phyloP scores from a whole-genome alignment of 2,329 filamentous ascomycete genomes.

The Corynespora cassiicola region DNA sequence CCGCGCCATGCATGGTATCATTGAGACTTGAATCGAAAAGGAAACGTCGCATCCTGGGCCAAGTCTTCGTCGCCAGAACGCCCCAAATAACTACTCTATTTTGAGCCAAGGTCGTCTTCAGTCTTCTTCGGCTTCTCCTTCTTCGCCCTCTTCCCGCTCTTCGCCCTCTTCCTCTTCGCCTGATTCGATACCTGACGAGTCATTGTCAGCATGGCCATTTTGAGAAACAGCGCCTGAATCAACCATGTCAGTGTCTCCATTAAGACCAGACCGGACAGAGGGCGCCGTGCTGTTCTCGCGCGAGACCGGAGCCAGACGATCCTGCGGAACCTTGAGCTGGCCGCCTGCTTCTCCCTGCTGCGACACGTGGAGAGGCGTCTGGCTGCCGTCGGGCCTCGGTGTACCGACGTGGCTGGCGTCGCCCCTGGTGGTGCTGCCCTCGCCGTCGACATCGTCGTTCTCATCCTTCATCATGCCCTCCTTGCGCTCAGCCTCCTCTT shows the following conservation, averaged over 20 bases:
- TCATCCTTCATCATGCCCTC: slow-evolving; percentile 66
- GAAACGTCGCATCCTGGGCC: too few relatives aligned
- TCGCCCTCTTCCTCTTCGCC: slow-evolving; percentile 34
- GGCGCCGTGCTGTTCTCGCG: slow-evolving; percentile 30
- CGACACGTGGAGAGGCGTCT: slow-evolving; percentile 47
- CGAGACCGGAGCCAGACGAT: slow-evolving; percentile 39
- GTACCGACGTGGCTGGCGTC: slow-evolving; percentile 52
- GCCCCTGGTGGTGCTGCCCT: slow-evolving; percentile 45
- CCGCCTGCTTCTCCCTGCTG: slow-evolving; percentile 36
- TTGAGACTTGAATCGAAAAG: too few relatives aligned
- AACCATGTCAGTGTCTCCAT: slow-evolving; percentile 39
- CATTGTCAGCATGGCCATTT: slow-evolving; percentile 32
- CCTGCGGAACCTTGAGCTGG: slow-evolving; percentile 36
- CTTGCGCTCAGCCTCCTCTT: slow-evolving; percentile 88
- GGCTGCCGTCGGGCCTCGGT: slow-evolving; percentile 50
- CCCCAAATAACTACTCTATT: too few relatives aligned
- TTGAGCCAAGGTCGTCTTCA: too few relatives aligned
- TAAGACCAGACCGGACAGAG: slow-evolving; percentile 29
- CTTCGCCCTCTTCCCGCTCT: slow-evolving; percentile 37
- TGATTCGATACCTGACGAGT: slow-evolving; percentile 38
- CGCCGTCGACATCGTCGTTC: slow-evolving; percentile 49
- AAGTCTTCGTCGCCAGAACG: too few relatives aligned
- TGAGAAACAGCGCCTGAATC: slow-evolving; percentile 29
- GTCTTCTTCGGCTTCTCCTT: slow-evolving; percentile 25
- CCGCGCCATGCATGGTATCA: slow-evolving; percentile 42